These are phyloP conservation scores for Phytopythium ostracodes DNA, from an alignment of 352 stramenopile species.

Conservation along the genomic window DNA sequence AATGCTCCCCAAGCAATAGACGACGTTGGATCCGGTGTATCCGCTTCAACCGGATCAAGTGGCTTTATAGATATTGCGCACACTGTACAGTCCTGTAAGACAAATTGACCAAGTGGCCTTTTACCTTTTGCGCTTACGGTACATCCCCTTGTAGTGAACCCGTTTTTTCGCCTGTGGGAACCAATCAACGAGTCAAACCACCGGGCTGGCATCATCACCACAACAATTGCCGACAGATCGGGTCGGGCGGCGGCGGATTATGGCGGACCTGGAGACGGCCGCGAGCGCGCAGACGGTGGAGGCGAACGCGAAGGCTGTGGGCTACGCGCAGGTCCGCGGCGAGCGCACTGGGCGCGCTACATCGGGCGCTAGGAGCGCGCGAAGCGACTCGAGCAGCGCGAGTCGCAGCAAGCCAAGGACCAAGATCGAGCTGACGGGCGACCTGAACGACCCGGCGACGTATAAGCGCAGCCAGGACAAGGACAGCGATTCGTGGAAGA, in stretches of 20 bases:
- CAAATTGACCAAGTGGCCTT: neutral
- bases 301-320: neutral
- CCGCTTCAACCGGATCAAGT: constrained; percentile 2
- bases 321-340: neutral
- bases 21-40: neutral
- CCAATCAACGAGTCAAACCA: neutral
- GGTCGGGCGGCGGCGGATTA: neutral
- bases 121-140: neutral
- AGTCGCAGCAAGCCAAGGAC: neutral
- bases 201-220: neutral
- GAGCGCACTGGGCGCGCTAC: neutral
- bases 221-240: neutral
- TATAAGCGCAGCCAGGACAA: constrained; percentile 82
- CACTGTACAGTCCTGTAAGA: neutral
- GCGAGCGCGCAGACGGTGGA: neutral
- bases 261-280: neutral
- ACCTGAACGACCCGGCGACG: constrained; percentile 77
- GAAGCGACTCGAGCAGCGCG: neutral
- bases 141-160: neutral
- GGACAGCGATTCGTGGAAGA: constrained; percentile 46
- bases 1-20: neutral
- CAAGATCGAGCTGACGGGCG: constrained; percentile 11
- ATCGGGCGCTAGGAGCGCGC: neutral
- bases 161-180: too few relatives aligned
- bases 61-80: neutral